Evolutionary conservation across 1,284 basidiomycete species (phyloP).

Genomic region (Naganishia albida): DNA sequence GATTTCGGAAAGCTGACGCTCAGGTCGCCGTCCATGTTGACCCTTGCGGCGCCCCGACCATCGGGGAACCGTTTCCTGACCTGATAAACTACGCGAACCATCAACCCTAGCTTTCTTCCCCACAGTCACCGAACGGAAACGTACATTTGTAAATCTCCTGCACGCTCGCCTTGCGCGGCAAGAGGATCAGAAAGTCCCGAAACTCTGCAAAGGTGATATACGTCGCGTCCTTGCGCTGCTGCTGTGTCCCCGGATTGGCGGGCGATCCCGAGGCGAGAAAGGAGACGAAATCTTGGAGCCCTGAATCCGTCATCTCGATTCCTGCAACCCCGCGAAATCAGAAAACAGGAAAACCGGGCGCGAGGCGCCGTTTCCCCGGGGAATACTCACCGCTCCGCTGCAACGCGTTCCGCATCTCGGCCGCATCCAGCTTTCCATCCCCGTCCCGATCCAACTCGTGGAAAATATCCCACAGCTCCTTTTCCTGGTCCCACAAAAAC

Average conservation of each 20-base stretch:
- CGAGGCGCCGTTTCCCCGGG: constrained; percentile 31
- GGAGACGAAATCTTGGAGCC: constrained; percentile 76
- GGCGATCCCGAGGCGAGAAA: constrained; percentile 62
- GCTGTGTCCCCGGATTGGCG: constrained; percentile 56
- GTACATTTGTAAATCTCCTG: constrained; percentile 75
- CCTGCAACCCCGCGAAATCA: constrained; percentile 56
- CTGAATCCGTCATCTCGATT: constrained; percentile 66
- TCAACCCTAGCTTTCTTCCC: constrained; percentile 33
- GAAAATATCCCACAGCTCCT: constrained; percentile 85
- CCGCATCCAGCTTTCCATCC: constrained; percentile 74
- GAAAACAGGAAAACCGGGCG: neutral
- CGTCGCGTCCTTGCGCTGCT: constrained; percentile 38
- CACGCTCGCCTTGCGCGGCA: constrained; percentile 77
- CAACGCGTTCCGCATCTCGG: constrained; percentile 70
- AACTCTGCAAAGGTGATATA: constrained; percentile 79
- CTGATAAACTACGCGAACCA: constrained; percentile 61
- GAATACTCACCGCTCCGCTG: constrained; percentile 65
- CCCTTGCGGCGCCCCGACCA: constrained; percentile 71
- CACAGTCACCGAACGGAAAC: constrained; percentile 28
- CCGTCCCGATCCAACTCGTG: constrained; percentile 83
- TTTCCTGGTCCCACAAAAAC: constrained; percentile 50
- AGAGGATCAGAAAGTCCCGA: constrained; percentile 81
- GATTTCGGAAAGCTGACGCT: constrained; percentile 51
- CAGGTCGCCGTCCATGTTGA: constrained; percentile 79
- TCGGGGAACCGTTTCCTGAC: constrained; percentile 71